Percentiles rank a stretch among this genome's conserved stretches.
Evolutionary conservation across 1,139 yeast species (phyloP).

Genomic region (Hemisphaericaspora xylofermentans): DNA sequence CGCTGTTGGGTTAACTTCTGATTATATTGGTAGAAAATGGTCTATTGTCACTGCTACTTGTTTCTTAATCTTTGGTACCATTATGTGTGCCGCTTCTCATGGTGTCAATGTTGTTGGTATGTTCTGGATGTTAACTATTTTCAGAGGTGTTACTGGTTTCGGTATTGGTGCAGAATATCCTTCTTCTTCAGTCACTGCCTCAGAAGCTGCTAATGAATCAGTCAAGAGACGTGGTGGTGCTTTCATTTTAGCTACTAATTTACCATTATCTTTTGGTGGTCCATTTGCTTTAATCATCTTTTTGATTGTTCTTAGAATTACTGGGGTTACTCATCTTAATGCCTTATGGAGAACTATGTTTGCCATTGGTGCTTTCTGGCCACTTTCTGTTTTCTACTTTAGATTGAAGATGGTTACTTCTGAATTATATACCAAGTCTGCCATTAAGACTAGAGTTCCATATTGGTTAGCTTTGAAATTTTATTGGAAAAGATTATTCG

Average conservation of each 20-base stretch:
- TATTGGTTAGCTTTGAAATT: constrained; percentile 46
- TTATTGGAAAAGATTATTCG: constrained; percentile 47
- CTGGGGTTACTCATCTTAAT: constrained; percentile 42
- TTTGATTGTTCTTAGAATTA: constrained; percentile 62
- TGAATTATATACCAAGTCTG: constrained; percentile 45
- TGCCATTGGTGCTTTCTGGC: constrained; percentile 76
- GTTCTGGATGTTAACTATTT: constrained; percentile 72
- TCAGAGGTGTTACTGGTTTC: constrained; percentile 69
- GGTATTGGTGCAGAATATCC: constrained; percentile 83
- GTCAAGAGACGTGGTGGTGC: constrained; percentile 62
- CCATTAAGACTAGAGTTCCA: constrained; percentile 46
- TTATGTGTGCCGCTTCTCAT: constrained; percentile 51
- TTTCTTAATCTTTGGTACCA: constrained; percentile 44
- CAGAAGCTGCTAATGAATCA: constrained; percentile 70
- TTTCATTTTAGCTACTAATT: constrained; percentile 65
- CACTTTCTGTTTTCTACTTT: constrained; percentile 68
- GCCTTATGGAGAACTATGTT: constrained; percentile 75
- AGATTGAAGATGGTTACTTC: constrained; percentile 71
- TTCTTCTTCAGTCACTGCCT: constrained; percentile 65
- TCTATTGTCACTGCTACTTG: constrained; percentile 46
- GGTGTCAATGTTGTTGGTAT: constrained; percentile 41
- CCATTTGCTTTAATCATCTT: constrained; percentile 72
- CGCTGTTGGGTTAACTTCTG: constrained; percentile 43
- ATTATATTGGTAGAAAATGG: constrained; percentile 48
- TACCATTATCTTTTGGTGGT: constrained; percentile 73